phyloP scores from a whole-genome alignment of 2,329 filamentous ascomycete genomes.

The Xylariaceae sp. region DNA sequence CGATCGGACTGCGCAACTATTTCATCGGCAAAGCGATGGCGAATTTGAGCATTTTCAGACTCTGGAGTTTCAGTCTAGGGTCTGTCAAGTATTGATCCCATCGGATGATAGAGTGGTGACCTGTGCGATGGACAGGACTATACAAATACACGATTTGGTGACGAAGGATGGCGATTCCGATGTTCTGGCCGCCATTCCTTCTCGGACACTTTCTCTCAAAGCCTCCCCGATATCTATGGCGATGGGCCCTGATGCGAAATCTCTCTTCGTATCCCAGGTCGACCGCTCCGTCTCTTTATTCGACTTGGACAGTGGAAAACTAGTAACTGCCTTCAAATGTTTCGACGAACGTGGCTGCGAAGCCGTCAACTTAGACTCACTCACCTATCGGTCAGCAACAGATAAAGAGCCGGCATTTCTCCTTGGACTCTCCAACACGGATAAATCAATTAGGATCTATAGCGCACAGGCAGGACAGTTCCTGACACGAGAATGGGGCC shows the following conservation, averaged over 20 bases:
- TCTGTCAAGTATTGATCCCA: conserved; percentile 71
- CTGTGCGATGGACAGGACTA: conserved; percentile 80
- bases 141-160: conserved; percentile 77
- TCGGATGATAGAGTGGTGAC: conserved; percentile 74
- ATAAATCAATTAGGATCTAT: conserved; percentile 92
- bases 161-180: conserved; percentile 62
- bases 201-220: conserved; percentile 76
- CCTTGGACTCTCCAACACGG: conserved; percentile 85
- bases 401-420: conserved; percentile 61
- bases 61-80: conserved; percentile 85
- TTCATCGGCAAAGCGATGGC: conserved; percentile 54
- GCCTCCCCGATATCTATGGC: conserved; percentile 83
- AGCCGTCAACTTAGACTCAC: conserved; percentile 75
- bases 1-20: conserved; percentile 92
- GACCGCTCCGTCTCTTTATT: conserved; percentile 60
- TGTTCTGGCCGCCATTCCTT: conserved; percentile 71
- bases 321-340: conserved; percentile 73
- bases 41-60: conserved; percentile 81
- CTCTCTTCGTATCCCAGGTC: conserved; percentile 55
- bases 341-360: conserved; percentile 77
- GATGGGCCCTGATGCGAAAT: conserved; percentile 58
- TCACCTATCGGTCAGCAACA: conserved; percentile 60
- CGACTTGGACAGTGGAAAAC: conserved; percentile 64
- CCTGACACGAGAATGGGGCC: conserved; percentile 86
- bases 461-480: conserved; percentile 73